Evolutionary conservation across 2,329 filamentous ascomycete genomes (phyloP).

Genomic region (Colletotrichum higginsianum): DNA sequence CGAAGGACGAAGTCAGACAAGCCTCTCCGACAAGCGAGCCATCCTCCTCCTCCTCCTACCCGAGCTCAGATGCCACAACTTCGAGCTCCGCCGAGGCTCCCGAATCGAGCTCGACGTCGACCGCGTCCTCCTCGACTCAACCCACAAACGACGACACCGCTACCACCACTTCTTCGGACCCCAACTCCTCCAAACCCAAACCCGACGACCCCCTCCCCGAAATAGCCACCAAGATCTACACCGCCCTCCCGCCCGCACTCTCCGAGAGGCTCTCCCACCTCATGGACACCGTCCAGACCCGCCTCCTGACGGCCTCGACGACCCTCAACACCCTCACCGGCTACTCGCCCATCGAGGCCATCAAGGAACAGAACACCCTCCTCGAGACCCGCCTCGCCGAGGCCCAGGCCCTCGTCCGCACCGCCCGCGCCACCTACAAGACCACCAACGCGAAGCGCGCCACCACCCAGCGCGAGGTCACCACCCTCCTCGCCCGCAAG

Average conservation of each 20-base stretch:
- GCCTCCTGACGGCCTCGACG: conserved; percentile 87
- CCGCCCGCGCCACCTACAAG: conserved; percentile 83
- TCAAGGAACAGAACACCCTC: conserved; percentile 83
- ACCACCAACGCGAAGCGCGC: conserved; percentile 86
- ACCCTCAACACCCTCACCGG: conserved; percentile 95
- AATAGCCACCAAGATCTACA: conserved; percentile 35
- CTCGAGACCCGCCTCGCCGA: conserved; percentile 73
- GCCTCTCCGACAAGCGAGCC: conserved; percentile 19
- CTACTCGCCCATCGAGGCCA: conserved; percentile 89
- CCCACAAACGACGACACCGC: conserved; percentile 14
- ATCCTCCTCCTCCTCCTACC: background rate
- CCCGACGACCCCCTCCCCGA: conserved; percentile 30
- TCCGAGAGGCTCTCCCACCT: conserved; percentile 72
- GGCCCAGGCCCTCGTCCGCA: conserved; percentile 77
- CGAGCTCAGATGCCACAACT: conserved; percentile 18
- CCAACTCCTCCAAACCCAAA: background rate
- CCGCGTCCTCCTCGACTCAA: conserved; percentile 12
- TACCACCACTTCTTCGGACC: conserved; percentile 7
- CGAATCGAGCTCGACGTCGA: conserved; percentile 5
- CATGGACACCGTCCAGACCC: conserved; percentile 92
- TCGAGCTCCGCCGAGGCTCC: conserved; percentile 12
- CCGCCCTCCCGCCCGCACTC: conserved; percentile 56
- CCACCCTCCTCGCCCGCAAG: conserved; percentile 92
- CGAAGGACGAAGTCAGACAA: conserved; percentile 27
- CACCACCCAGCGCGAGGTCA: conserved; percentile 95